Evolutionary conservation across 495 filamentous ascomycete species (phyloP).

Genomic region (Cryomyces minteri): DNA sequence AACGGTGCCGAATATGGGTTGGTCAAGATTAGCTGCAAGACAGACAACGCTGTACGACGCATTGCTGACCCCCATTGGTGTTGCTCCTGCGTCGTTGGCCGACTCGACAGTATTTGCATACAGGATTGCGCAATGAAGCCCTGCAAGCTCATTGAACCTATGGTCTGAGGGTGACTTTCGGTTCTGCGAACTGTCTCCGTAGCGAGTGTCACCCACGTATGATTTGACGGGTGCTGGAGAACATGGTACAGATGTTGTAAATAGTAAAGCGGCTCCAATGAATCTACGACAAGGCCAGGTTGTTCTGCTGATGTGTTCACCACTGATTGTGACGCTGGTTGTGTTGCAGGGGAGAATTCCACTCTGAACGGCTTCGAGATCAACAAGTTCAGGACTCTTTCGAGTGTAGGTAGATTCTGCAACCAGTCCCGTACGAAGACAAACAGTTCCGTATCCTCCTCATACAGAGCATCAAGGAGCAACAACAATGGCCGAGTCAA

Average conservation of each 20-base stretch:
- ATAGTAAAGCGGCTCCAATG: not conserved
- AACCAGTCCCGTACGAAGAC: constrained; percentile 70
- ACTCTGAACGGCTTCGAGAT: not conserved
- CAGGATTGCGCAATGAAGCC: constrained; percentile 40
- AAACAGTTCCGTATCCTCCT: constrained; percentile 54
- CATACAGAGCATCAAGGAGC: constrained; percentile 58
- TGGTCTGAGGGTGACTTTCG: not conserved
- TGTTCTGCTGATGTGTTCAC: too few species aligned
- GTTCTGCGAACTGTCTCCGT: not conserved
- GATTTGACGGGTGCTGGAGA: not conserved
- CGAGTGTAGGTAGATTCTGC: constrained; percentile 48
- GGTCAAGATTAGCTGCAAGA: constrained; percentile 57
- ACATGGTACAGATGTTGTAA: not conserved
- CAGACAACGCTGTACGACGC: constrained; percentile 48
- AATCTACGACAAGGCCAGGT: too few species aligned
- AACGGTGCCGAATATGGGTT: constrained; percentile 49
- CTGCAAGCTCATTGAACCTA: constrained; percentile 35
- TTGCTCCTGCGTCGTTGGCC: not conserved
- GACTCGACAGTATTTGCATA: constrained; percentile 6
- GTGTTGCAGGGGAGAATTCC: too few species aligned
- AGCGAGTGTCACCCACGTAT: not conserved
- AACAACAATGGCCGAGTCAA: constrained; percentile 69
- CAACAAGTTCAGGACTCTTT: constrained; percentile 24
- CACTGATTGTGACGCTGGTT: too few species aligned
- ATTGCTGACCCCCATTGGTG: constrained; percentile 25